These are phyloP conservation scores for Solanum chmielewskii DNA, from an alignment of 257 asterid genomes.

Conservation along the genomic window DNA sequence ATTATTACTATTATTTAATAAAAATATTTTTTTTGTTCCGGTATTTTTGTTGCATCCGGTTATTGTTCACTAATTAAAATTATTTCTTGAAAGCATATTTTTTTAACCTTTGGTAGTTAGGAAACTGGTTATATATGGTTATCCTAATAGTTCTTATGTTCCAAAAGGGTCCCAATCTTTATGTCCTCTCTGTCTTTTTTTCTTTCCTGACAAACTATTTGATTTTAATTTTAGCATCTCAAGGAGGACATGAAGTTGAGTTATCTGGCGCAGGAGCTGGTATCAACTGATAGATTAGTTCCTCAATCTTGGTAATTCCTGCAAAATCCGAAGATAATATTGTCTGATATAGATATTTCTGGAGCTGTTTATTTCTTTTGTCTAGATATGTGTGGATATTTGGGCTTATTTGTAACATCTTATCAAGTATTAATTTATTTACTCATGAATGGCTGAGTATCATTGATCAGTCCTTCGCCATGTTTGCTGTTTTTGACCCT, in stretches of 20 bases:
- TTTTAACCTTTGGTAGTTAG: not conserved
- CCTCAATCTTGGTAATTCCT: slow-evolving; percentile 82
- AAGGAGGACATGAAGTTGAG: slow-evolving; percentile 99
- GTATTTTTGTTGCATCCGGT: not conserved
- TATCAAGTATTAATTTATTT: not conserved
- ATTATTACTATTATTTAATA: not conserved
- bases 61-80: not conserved
- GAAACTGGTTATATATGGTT: not conserved
- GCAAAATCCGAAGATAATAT: not conserved
- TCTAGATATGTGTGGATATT: not conserved
- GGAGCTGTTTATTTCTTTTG: not conserved
- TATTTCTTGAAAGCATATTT: not conserved
- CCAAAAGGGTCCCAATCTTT: not conserved
- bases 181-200: not conserved
- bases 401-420: not conserved
- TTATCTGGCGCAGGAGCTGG: slow-evolving; percentile 92
- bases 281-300: slow-evolving; percentile 91
- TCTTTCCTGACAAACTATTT: slow-evolving; percentile 8
- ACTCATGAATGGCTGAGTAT: not conserved
- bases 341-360: not conserved
- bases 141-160: not conserved
- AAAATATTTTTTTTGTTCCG: not conserved
- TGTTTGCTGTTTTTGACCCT: not conserved
- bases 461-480: not conserved
- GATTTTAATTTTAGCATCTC: slow-evolving; percentile 54